Conservation (phyloP, 2,329 filamentous ascomycete species). For the Nothomitra cinnamomea region DNA sequence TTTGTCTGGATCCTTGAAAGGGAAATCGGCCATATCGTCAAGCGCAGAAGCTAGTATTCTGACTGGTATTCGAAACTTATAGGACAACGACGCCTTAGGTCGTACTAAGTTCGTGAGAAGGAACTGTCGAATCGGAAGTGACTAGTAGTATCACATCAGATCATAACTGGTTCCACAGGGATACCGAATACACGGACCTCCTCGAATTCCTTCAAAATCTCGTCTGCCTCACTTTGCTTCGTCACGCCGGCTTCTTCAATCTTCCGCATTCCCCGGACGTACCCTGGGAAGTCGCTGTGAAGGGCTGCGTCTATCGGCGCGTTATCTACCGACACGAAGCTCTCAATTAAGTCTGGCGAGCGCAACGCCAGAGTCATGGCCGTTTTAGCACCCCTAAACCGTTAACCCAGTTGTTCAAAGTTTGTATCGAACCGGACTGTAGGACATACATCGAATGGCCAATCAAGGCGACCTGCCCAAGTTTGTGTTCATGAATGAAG, state of each 20-base stretch:
- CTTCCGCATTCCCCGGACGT: constrained; percentile 68
- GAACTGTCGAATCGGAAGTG: constrained; percentile 71
- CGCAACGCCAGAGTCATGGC: constrained; percentile 74
- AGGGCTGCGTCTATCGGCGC: constrained; percentile 70
- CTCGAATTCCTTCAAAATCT: constrained; percentile 60
- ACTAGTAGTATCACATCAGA: constrained; percentile 22
- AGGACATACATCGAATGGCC: constrained; percentile 72
- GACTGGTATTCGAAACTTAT: constrained; percentile 64
- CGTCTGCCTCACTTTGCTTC: constrained; percentile 61
- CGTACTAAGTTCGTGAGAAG: constrained; percentile 71
- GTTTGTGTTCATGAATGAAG: constrained; percentile 55
- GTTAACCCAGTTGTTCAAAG: not conserved
- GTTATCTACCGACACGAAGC: constrained; percentile 78
- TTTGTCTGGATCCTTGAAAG: constrained; percentile 56
- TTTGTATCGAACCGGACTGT: not conserved
- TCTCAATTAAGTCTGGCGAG: constrained; percentile 46
- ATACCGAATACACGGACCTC: constrained; percentile 26
- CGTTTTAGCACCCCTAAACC: constrained; percentile 64
- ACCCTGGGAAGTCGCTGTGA: constrained; percentile 56
- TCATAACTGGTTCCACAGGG: not conserved
- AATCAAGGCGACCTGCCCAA: constrained; percentile 61
- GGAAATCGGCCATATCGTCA: constrained; percentile 72
- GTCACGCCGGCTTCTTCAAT: constrained; percentile 54
- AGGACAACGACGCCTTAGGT: constrained; percentile 33
- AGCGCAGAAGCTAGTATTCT: constrained; percentile 49